Evolutionary conservation across 169 alveolate species (phyloP), one percentile per base, ranked within the genome.

Genomic region (Sarcocystis neurona): DNA sequence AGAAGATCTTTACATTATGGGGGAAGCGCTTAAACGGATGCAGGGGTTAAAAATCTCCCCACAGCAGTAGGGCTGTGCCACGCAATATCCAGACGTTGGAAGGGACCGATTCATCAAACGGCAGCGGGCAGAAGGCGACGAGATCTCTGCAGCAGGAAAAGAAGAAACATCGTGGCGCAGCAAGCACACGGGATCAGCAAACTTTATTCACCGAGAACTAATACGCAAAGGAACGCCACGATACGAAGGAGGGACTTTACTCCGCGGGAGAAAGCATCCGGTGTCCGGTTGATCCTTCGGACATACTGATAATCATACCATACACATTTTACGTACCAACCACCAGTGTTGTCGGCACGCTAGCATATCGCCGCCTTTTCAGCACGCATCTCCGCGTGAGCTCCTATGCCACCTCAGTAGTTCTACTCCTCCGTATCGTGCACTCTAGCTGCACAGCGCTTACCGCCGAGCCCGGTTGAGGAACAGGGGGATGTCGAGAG

Each of bases 11-110:
- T n/a, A n/a, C n/a, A n/a, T n/a, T n/a, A n/a, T n/a, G n/a, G n/a
- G n/a, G n/a, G n/a, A n/a, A n/a, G n/a, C n/a, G n/a, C n/a, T n/a
- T n/a, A n/a, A n/a, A n/a, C n/a, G n/a, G n/a, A n/a, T n/a, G n/a
- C n/a, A n/a, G 43, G 30, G 53, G 23, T 48, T 88, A 88, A 37
- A 88, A 70, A 58, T 88, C 84, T 43, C 89, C 53, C 93, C 93
- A 90, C 48, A 90, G 30, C 46, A 90, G 46, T 23, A 90, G 87
- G 23, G 93, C 89, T 1, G 87, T 85, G 37, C 93, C 93, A 30
- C 93, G 87, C 74, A 84, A 90, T 30, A 79, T 48, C 93, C 93
- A 90, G 37, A 84, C 79, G 70, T 79, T 53, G 41, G 93, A 46
- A 3, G 74, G 87, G 82, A 53, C 79, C 27, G 66, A 30, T 3